Evolutionary conservation across 257 asterid genomes (phyloP), one percentile per base, ranked within the genome.

Genomic region (Anisodus acutangulus): DNA sequence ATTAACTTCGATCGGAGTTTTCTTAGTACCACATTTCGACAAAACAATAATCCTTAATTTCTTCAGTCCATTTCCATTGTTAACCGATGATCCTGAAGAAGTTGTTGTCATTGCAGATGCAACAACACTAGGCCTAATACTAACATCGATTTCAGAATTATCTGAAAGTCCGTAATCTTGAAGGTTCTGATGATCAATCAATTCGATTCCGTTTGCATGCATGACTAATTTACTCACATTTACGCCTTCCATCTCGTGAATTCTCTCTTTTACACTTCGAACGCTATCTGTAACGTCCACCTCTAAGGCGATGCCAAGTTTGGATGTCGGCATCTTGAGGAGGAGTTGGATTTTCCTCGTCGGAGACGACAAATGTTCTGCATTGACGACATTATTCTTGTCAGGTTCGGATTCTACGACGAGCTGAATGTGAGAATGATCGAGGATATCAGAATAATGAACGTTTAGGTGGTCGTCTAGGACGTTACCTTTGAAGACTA

Each of bases 381-480:
- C 49, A 1, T 62, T 17, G 57, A 39, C 43, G 5, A 0, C 6
- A 1, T 9, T 11, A 22, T 45, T 70, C 1, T 64, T 55, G 3
- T 63, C 41, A 0, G 9, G 2, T 12, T 55, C 45, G 0, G 84
- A 57, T 4, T 89, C 85, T 6, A 93, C 12, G 1, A 81, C 5
- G 15, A 94, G 87, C 4, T 83, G 88, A 69, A 94, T 89, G 39
- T 78, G 81, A 6, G 98, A 94, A 15, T 81, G 88, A n/a, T 93
- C 92, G 10, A 91, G 90, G 83, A 93, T 88, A 13, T 90, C 89
- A 5, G 95, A 89, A 78, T 83, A 0, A 78, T 90, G 94, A 84
- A 94, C 79, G 10, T 91, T 90, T 79, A 94, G 86, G 15, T 94
- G 92, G 26, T 94, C 95, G 2, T 67, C 84, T 19, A 93, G 91